A percentile compares a stretch with the other conserved stretches of the same genome.
Conservation (phyloP, 2,329 filamentous ascomycete genomes). For the Fusarium foetens region DNA sequence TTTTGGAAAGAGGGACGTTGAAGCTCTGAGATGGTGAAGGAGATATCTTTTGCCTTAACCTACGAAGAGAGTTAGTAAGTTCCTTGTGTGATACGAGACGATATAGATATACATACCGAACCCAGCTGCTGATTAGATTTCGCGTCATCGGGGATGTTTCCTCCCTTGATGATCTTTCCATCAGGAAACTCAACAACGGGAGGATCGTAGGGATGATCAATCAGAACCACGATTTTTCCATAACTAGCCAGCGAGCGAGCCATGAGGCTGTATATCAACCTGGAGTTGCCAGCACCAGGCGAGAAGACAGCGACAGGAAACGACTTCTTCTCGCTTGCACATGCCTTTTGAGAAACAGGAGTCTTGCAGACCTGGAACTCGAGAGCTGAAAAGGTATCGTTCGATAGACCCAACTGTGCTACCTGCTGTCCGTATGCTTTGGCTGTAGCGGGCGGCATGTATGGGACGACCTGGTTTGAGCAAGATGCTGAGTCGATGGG, state of each 20-base stretch:
- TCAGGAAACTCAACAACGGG: slow-evolving; percentile 59
- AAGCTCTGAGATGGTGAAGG: slow-evolving; percentile 52
- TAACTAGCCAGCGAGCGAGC: slow-evolving; percentile 58
- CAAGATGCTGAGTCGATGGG: slow-evolving; percentile 45
- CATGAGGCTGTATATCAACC: slow-evolving; percentile 56
- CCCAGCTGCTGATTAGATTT: slow-evolving; percentile 31
- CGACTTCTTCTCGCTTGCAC: slow-evolving; percentile 21
- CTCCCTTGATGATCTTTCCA: slow-evolving; percentile 44
- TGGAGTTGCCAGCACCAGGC: slow-evolving; percentile 56
- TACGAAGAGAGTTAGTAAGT: slow-evolving; percentile 16
- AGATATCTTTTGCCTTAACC: slow-evolving; percentile 50
- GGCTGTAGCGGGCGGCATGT: slow-evolving; percentile 50
- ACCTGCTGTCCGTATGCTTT: slow-evolving; percentile 44
- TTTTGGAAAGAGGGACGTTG: slow-evolving; percentile 28
- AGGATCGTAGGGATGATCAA: slow-evolving; percentile 62
- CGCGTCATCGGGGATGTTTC: slow-evolving; percentile 18
- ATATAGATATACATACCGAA: slow-evolving; percentile 5
- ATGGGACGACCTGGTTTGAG: slow-evolving; percentile 32
- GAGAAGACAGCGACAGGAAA: slow-evolving; percentile 53
- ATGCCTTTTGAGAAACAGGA: rapidly evolving
- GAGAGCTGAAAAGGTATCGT: slow-evolving; percentile 45
- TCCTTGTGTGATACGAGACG: rapidly evolving
- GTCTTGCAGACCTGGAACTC: slow-evolving; percentile 41
- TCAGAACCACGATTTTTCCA: slow-evolving; percentile 57
- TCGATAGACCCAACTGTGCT: slow-evolving; percentile 43